A percentile compares a stretch with the other conserved stretches of the same genome.
Conservation (phyloP, 83 land plant genomes). For the Thuja plicata region DNA sequence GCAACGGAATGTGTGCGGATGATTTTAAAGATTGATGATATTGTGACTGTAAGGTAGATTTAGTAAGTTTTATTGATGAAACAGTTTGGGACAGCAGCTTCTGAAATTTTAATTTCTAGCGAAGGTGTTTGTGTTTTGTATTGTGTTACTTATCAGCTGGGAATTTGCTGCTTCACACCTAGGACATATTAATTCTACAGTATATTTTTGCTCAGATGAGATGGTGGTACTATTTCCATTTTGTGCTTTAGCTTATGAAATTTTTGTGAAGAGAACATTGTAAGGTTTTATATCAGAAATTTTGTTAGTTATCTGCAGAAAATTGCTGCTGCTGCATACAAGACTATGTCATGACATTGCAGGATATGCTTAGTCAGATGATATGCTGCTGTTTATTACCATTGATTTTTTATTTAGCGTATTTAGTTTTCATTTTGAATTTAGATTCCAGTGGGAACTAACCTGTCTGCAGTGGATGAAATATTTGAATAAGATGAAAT, state of each 20-base stretch:
- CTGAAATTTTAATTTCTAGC: not conserved
- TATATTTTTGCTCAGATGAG: not conserved
- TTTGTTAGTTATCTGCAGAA: not conserved
- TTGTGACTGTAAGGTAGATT: conserved; percentile 77
- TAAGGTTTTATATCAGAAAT: not conserved
- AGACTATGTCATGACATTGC: not conserved
- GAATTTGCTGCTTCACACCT: not conserved
- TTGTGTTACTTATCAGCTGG: not conserved
- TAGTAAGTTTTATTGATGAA: not conserved
- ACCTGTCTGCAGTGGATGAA: not conserved
- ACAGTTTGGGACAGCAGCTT: not conserved
- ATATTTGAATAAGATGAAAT: not conserved
- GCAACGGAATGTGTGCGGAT: conserved; percentile 96
- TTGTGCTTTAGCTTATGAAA: conserved; percentile 1
- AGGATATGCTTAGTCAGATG: not conserved
- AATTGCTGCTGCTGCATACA: not conserved
- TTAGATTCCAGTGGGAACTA: not conserved
- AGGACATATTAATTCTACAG: no score
- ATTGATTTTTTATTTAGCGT: not conserved
- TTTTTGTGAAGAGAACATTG: not conserved
- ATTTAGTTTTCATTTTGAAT: not conserved
- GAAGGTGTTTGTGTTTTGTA: not conserved
- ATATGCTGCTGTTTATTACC: not conserved
- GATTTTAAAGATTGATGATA: conserved; percentile 98
- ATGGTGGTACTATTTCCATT: not conserved